Evolutionary conservation across 2,329 filamentous ascomycete species (phyloP).

Genomic region (Colletotrichum trifolii): DNA sequence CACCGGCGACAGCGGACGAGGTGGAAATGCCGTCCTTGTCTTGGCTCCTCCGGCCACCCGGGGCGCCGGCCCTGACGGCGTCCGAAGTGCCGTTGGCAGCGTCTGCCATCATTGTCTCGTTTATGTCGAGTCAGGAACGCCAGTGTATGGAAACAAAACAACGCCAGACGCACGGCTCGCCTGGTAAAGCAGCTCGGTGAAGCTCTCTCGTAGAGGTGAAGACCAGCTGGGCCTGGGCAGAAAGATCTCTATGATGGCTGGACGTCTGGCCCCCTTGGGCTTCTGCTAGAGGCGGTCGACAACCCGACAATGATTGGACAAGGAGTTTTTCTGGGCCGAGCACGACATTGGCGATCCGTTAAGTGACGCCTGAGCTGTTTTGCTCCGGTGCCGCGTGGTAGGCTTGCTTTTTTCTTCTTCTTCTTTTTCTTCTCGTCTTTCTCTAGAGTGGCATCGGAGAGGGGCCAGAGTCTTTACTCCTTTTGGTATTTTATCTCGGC

Average conservation of each 20-base stretch:
- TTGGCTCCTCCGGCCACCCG: conserved; percentile 3
- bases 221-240: conserved; percentile 5
- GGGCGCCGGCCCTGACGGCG: conserved; percentile 8
- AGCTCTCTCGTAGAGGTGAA: background rate
- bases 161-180: background rate
- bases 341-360: conserved; percentile 28
- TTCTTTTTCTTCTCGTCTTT: too few species aligned
- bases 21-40: conserved; percentile 28
- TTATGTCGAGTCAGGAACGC: background rate
- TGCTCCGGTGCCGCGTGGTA: background rate
- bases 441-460: conserved; percentile 16
- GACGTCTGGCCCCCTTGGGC: background rate
- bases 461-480: conserved; percentile 26
- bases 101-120: conserved; percentile 20
- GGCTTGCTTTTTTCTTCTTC: too few species aligned
- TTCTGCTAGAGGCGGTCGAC: conserved; percentile 2
- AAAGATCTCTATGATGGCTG: conserved; percentile 12
- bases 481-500: conserved; percentile 24
- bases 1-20: background rate
- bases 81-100: conserved; percentile 21
- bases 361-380: background rate
- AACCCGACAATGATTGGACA: conserved; percentile 20
- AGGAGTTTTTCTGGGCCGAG: conserved; percentile 33
- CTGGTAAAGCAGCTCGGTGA: conserved; percentile 10
- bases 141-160: background rate